These are phyloP conservation scores for Bimuria novae-zelandiae DNA, from an alignment of 2,329 filamentous ascomycete species.

Conservation along the genomic window DNA sequence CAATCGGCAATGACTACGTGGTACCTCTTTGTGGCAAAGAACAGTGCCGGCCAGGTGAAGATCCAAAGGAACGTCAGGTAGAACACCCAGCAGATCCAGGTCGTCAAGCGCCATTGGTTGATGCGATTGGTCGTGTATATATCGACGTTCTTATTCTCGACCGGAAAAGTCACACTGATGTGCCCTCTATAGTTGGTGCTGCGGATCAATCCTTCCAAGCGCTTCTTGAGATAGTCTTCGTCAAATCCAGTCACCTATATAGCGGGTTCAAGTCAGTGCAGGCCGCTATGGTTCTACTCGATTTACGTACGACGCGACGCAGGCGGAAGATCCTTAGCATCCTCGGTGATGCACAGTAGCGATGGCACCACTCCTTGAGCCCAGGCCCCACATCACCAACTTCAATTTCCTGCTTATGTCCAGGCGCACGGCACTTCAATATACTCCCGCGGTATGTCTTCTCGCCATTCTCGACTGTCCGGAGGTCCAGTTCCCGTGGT, in stretches of 20 bases:
- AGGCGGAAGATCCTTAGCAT: constrained; percentile 59
- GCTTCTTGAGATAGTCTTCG: constrained; percentile 55
- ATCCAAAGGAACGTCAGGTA: constrained; percentile 70
- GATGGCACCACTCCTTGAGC: constrained; percentile 68
- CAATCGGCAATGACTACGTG: constrained; percentile 67
- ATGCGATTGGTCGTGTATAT: constrained; percentile 66
- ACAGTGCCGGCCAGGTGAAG: constrained; percentile 72
- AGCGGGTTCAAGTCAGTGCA: background rate
- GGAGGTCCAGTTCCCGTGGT: constrained; percentile 32
- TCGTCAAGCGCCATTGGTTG: constrained; percentile 68
- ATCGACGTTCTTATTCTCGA: constrained; percentile 61
- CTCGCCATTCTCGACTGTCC: constrained; percentile 61
- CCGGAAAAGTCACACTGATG: constrained; percentile 63
- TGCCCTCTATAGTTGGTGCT: constrained; percentile 70
- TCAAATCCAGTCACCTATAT: constrained; percentile 64
- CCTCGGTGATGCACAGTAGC: constrained; percentile 64
- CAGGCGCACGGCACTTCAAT: constrained; percentile 57
- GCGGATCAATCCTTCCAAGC: constrained; percentile 62
- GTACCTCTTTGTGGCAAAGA: constrained; percentile 69
- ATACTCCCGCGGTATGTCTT: constrained; percentile 69
- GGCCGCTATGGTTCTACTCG: background rate
- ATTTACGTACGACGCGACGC: constrained; percentile 32
- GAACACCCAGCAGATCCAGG: constrained; percentile 68
- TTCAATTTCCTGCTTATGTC: constrained; percentile 52
- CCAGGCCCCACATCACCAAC: constrained; percentile 47